Percentiles rank a stretch among this genome's conserved stretches.
Conservation (phyloP, 2,329 filamentous ascomycete genomes). For the Berkeleyomyces rouxiae region DNA sequence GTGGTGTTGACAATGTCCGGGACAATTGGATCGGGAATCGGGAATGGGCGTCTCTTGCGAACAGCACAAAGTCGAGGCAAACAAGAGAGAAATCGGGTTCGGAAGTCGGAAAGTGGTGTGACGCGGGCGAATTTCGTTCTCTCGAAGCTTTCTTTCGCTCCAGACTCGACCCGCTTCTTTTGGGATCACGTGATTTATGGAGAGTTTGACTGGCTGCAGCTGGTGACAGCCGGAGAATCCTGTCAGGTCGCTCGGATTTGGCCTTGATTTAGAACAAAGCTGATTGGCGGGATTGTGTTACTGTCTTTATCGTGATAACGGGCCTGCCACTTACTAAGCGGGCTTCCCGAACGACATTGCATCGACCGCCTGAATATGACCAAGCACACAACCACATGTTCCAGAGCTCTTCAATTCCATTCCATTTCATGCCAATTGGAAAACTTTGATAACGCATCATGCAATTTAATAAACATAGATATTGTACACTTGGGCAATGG, state of each 20-base stretch:
- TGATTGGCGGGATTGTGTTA: not conserved
- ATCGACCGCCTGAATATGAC: too few relatives aligned
- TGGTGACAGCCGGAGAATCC: not conserved
- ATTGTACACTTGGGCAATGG: not conserved
- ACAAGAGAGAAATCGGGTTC: not conserved
- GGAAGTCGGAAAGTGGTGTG: constrained; percentile 8
- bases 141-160: constrained; percentile 1
- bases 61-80: not conserved
- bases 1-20: not conserved
- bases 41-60: not conserved
- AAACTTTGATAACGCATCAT: not conserved
- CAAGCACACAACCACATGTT: too few relatives aligned
- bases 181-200: constrained; percentile 4
- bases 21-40: not conserved
- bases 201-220: not conserved
- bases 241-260: not conserved
- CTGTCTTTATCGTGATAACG: not conserved
- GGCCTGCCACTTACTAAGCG: not conserved
- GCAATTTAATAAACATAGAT: not conserved
- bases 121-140: constrained; percentile 7
- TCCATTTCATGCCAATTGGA: too few relatives aligned
- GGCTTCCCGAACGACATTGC: not conserved
- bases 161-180: constrained; percentile 2
- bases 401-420: too few relatives aligned
- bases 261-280: not conserved